Evolutionary conservation across 2,329 filamentous ascomycete genomes (phyloP).

Genomic region (Leptographium flavum): DNA sequence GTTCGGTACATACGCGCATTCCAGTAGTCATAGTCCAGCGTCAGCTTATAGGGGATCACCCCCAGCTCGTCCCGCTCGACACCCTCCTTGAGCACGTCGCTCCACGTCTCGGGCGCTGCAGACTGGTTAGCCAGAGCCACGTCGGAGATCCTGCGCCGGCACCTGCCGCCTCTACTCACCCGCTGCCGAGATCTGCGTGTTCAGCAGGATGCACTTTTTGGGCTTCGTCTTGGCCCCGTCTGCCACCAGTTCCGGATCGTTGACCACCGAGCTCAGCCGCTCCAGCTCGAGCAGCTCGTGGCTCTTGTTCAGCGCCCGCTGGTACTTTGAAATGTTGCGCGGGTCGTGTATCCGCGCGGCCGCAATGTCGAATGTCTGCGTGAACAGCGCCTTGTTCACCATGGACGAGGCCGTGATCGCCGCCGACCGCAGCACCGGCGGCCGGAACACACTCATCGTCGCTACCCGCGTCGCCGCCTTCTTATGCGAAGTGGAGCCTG

Average conservation of each 20-base stretch:
- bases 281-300: constrained; percentile 52
- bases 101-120: constrained; percentile 61
- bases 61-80: constrained; percentile 53
- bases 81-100: constrained; percentile 51
- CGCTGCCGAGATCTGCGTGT: constrained; percentile 37
- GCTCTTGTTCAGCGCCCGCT: constrained; percentile 49
- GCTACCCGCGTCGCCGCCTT: no score
- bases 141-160: no score
- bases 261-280: constrained; percentile 46
- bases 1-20: constrained; percentile 60
- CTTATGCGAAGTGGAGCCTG: background rate
- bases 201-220: constrained; percentile 46
- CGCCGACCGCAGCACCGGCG: constrained; percentile 60
- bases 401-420: constrained; percentile 35
- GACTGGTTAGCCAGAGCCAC: background rate
- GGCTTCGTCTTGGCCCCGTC: background rate
- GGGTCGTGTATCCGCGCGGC: constrained; percentile 66
- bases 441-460: constrained; percentile 50
- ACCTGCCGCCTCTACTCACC: constrained; percentile 21
- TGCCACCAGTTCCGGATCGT: constrained; percentile 43
- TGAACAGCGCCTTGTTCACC: constrained; percentile 75
- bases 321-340: constrained; percentile 58
- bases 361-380: constrained; percentile 58
- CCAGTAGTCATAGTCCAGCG: constrained; percentile 77
- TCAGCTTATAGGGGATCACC: constrained; percentile 60